Evolutionary conservation across 2,329 filamentous ascomycete genomes (phyloP), one percentile per base, ranked within the genome.

Genomic region (Davidsoniella eucalypti): DNA sequence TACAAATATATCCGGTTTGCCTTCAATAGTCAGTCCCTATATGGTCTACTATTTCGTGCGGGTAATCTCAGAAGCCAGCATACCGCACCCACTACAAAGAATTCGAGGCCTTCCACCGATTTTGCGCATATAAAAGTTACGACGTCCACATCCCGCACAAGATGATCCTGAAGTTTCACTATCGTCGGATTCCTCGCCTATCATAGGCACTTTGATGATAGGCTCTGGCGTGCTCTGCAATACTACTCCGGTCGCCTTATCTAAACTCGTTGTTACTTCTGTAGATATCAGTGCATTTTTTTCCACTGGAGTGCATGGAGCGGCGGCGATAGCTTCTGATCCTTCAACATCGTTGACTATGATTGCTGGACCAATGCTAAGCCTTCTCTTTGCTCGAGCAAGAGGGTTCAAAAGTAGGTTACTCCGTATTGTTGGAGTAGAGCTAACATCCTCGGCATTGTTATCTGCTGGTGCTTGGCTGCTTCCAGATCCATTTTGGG

Each of bases 101-200:
- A 41, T 23, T 8, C 47, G 47, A 12, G 39, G 23, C 38, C 47
- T 16, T 16, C 47, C 47, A 17, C 47, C 38, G 29, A 49, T 41
- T 21, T 49, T 49, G 26, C 47, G 47, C 38, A 42, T 41, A 12
- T 41, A 41, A n/a, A 49, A 49, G n/a, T 49, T 39, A 2, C 38
- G n/a, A 29, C 39, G 47, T n/a, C 47, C 47, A 42, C 47, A 49
- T 4, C 47, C 47, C 9, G 47, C 47, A 49, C 47, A 49, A 16
- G 39, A 49, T 16, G 47, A 33, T 2, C 38, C 47, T 9, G 37
- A 21, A 10, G 36, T 26, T 16, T 47, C 44, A 14, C 38, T 47
- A 17, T 29, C 44, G 6, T 39, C 44, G 12, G 44, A 38, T 5
- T 47, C 33, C 4, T 47, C 44, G 10, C 21, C 5, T 23, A 7